Evolutionary conservation across 2,329 filamentous ascomycete species (phyloP).

Genomic region (Huntiella abstrusa): DNA sequence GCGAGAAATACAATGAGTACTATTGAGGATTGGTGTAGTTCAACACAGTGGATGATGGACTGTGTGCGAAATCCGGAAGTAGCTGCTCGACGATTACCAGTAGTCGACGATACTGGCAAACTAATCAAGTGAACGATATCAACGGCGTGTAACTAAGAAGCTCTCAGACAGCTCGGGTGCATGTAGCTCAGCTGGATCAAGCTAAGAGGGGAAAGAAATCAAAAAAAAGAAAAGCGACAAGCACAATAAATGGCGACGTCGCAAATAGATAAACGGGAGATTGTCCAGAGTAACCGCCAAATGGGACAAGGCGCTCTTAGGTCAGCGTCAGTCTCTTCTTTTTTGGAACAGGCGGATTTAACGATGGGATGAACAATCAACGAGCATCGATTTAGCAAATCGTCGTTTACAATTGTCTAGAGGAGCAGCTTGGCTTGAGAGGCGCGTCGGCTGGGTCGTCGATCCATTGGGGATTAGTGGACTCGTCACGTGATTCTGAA

Average conservation of each 20-base stretch:
- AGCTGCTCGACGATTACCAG: no score
- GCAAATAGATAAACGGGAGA: not conserved
- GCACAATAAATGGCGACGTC: not conserved
- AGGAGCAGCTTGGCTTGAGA: conserved; percentile 3
- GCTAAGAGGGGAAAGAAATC: not conserved
- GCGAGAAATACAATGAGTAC: no score
- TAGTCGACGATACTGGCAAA: no score
- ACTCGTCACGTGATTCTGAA: conserved; percentile 4
- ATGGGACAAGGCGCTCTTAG: not conserved
- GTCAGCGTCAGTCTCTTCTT: no score
- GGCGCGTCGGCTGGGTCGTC: conserved; percentile 9
- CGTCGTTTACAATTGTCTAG: not conserved
- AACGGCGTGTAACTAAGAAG: no score
- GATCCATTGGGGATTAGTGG: conserved; percentile 5
- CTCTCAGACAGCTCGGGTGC: not conserved
- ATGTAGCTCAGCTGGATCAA: not conserved
- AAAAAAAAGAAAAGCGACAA: not conserved
- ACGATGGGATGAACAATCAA: no score
- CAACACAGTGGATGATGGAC: no score
- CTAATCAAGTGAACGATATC: not conserved
- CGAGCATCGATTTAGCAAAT: no score
- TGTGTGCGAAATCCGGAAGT: no score
- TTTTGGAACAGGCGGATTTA: no score
- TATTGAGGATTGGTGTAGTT: no score
- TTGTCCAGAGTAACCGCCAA: not conserved